phyloP scores from a whole-genome alignment of 208 protist species.

The Eutreptiella sp. region DNA sequence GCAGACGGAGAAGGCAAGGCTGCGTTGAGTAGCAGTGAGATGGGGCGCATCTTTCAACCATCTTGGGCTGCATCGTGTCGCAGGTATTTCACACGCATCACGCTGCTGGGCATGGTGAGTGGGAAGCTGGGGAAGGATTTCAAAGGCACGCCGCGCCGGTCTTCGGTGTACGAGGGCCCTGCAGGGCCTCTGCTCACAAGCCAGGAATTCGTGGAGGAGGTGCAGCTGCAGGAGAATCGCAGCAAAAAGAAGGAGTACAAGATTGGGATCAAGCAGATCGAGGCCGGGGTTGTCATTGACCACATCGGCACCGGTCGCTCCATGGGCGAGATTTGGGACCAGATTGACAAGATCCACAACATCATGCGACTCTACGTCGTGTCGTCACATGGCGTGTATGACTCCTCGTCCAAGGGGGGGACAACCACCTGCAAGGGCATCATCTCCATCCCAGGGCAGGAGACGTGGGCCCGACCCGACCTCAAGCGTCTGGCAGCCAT shows the following conservation, averaged over 20 bases:
- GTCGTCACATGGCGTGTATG: constrained; percentile 1
- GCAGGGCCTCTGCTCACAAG: neutral
- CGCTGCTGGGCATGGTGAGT: neutral
- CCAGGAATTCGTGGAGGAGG: constrained; percentile 14
- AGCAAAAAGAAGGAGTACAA: neutral
- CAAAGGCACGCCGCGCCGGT: too few relatives aligned
- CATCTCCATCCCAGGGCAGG: neutral
- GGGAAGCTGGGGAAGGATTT: constrained; percentile 6
- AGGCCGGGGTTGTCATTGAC: constrained; percentile 11
- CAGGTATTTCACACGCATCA: constrained; percentile 27
- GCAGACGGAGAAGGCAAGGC: too few relatives aligned
- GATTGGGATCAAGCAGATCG: constrained; percentile 16
- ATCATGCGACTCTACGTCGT: constrained; percentile 20
- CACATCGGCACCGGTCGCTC: constrained; percentile 3
- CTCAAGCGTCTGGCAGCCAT: constrained; percentile 17
- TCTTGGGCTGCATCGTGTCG: too few relatives aligned
- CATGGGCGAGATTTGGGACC: constrained; percentile 2
- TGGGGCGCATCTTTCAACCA: too few relatives aligned
- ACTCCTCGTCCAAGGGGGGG: neutral
- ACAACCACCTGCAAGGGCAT: constrained; percentile 6
- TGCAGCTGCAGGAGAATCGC: neutral
- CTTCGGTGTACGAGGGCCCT: neutral
- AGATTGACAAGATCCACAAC: constrained; percentile 12
- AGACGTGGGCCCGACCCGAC: neutral
- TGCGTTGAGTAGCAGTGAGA: too few relatives aligned